Evolutionary conservation across 176 grass and related monocot species (phyloP), one percentile per base, ranked within the genome.

Genomic region (Saccharum spontaneum): DNA sequence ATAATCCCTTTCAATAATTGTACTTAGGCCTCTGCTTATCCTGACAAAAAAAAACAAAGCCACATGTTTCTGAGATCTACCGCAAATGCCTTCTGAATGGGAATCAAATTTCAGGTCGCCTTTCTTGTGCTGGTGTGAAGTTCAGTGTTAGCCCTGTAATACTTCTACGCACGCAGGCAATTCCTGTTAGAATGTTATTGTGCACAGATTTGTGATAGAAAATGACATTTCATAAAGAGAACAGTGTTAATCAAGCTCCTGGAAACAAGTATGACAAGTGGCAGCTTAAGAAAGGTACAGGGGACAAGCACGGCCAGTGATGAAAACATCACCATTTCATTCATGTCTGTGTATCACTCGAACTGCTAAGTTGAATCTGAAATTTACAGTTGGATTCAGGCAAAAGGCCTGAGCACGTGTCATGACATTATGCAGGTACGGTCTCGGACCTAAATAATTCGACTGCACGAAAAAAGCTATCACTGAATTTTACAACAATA

Each of bases 381-480:
- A 77, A 83, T 90, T 71, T 86, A 90, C 84, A 86, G 18, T 83
- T 86, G 84, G 44, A 82, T 78, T 80, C 75, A 80, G 62, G 40
- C 68, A 68, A 14, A 76, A 79, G 63, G 49, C 23, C 63, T 52
- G 22, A 62, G 43, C 23, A 71, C 8, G n/a, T 49, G 41, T 78
- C 43, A 55, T 76, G 31, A 17, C 52, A 80, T 37, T 49, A 84
- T 18, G 30, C 37, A 40, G 40, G 26, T 64, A 28, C 18, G 4
- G 36, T 33, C 40, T 73, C 48, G 15, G 34, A 39, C 59, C 18
- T 61, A 60, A 78, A 73, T 30, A 81, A 84, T 23, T 54, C 34
- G 71, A 54, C 24, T 69, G 33, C 50, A 54, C 60, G 50, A 70
- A 26, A 40, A 63, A 48, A 62, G 22, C 12, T 64, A 75, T 67